phyloP scores from a whole-genome alignment of 2,329 filamentous ascomycete genomes.

The Aspergillus vadensis region DNA sequence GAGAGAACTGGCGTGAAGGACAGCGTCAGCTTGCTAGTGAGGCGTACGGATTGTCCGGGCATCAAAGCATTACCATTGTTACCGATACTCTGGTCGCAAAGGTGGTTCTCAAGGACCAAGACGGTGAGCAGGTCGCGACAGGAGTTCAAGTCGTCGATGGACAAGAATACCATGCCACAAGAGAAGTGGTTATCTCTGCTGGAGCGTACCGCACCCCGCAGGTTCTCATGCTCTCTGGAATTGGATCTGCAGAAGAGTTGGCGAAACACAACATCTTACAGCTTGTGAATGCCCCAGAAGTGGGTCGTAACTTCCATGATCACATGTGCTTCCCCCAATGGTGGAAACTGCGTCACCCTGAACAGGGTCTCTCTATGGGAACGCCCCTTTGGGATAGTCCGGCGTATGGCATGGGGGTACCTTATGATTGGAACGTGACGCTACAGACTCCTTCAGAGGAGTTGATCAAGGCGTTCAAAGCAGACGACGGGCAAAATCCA shows the following conservation, averaged over 20 bases:
- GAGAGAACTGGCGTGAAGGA: constrained; percentile 32
- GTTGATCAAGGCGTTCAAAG: constrained; percentile 4
- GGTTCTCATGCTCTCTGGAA: constrained; percentile 39
- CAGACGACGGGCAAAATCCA: constrained; percentile 4
- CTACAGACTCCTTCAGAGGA: constrained; percentile 1
- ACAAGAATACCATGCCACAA: constrained; percentile 26
- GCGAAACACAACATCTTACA: constrained; percentile 36
- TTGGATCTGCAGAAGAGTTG: constrained; percentile 33
- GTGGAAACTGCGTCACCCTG: background rate
- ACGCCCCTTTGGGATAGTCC: constrained; percentile 37
- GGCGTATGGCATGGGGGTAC: constrained; percentile 41
- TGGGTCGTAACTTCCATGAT: constrained; percentile 32
- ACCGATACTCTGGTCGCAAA: too few species aligned
- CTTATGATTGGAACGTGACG: constrained; percentile 41
- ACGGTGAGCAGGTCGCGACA: constrained; percentile 6
- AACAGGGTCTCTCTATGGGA: background rate
- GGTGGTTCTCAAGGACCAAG: too few species aligned
- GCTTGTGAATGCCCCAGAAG: constrained; percentile 21
- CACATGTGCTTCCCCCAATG: constrained; percentile 34
- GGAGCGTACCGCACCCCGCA: constrained; percentile 38
- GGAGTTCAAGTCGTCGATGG: constrained; percentile 29
- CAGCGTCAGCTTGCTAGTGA: constrained; percentile 31
- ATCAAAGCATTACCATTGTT: too few species aligned
- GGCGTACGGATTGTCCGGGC: constrained; percentile 18
- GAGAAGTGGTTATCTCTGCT: constrained; percentile 37